phyloP scores from a whole-genome alignment of 2,329 filamentous ascomycete genomes.

The Colletotrichum sp. region DNA sequence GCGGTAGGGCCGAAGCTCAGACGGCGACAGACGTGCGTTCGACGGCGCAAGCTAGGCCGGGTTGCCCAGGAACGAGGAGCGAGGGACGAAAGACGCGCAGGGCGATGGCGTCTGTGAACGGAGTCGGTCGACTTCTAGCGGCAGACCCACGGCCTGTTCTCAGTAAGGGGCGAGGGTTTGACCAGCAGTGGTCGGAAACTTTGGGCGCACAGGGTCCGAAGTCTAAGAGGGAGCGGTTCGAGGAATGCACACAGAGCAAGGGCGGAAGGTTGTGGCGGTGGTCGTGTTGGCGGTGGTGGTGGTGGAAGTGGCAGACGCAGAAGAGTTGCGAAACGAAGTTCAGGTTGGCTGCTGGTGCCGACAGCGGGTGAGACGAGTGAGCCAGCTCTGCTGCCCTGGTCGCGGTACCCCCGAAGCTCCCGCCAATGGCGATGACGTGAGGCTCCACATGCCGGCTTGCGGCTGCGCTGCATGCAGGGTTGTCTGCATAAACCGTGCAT shows the following conservation, averaged over 20 bases:
- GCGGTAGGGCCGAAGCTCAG: constrained; percentile 10
- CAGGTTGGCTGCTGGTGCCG: background rate
- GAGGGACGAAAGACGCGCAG: background rate
- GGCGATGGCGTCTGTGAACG: background rate
- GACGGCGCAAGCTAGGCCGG: constrained; percentile 1
- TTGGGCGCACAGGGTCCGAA: constrained; percentile 15
- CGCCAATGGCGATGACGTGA: constrained; percentile 20
- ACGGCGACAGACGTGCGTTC: constrained; percentile 14
- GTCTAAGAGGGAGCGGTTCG: constrained; percentile 2
- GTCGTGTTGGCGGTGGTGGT: background rate
- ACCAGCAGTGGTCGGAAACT: constrained; percentile 5
- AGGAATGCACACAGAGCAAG: constrained; percentile 8
- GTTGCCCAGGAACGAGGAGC: background rate
- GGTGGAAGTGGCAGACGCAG: background rate
- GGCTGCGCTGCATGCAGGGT: background rate
- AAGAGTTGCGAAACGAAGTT: constrained; percentile 14
- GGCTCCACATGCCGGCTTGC: constrained; percentile 6
- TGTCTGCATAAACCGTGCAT: background rate
- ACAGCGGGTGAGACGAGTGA: background rate
- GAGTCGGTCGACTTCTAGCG: background rate
- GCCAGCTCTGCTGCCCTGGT: constrained; percentile 3
- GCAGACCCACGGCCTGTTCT: constrained; percentile 3
- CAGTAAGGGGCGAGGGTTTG: constrained; percentile 12
- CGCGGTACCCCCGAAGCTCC: constrained; percentile 3
- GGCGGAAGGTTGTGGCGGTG: background rate